These are phyloP conservation scores for Sporothrix euskadiensis DNA, from an alignment of 2,329 filamentous ascomycete genomes.

Conservation along the genomic window DNA sequence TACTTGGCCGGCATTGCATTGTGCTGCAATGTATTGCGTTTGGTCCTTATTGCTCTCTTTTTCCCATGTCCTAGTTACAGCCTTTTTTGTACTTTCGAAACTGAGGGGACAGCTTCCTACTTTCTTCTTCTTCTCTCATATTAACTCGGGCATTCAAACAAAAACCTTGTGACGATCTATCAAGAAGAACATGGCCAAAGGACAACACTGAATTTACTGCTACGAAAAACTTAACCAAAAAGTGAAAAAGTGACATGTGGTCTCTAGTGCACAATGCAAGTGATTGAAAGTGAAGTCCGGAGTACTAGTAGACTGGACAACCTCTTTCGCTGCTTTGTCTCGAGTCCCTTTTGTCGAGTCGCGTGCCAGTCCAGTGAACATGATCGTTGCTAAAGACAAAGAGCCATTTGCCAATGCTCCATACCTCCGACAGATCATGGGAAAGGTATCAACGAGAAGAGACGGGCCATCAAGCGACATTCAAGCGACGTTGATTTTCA, in stretches of 20 bases:
- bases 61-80: neutral
- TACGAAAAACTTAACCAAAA: neutral
- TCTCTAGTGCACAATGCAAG: too few species aligned
- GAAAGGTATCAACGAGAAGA: neutral
- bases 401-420: neutral
- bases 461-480: too few species aligned
- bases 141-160: conserved; percentile 11
- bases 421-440: neutral
- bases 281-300: neutral
- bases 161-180: neutral
- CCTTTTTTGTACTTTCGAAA: conserved; percentile 6
- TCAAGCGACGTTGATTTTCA: neutral
- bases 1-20: neutral
- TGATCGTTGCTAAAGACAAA: neutral
- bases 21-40: neutral
- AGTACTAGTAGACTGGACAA: neutral
- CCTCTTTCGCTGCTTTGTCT: neutral
- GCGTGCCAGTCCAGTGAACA: neutral
- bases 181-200: conserved; percentile 19
- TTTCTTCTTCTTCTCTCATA: neutral
- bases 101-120: neutral
- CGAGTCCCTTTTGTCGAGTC: neutral
- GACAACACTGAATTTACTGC: neutral
- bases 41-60: neutral
- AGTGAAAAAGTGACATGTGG: conserved; percentile 12